Evolutionary conservation across 495 filamentous ascomycete species (phyloP), one percentile per base, ranked within the genome.

Genomic region (Apodospora peruviana): DNA sequence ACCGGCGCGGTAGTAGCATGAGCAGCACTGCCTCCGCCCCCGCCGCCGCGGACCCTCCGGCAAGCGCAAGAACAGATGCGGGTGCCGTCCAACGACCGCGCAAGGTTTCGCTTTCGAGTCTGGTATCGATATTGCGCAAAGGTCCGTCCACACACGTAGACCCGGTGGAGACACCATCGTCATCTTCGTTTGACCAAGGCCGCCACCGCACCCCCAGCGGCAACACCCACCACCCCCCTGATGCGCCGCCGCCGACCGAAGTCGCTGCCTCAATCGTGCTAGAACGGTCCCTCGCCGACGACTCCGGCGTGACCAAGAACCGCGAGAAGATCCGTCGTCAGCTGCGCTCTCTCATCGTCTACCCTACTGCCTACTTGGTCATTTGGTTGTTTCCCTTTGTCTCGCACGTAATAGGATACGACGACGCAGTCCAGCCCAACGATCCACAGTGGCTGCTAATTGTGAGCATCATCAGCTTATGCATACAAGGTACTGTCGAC

Each of bases 341-440:
- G 53, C 69, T 89, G 10, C 75, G 82, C 38, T 71, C 83, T 23
- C 65, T 89, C 2, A 86, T 89, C 58, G 78, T 84, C 40, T 89
- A 90, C 62, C 86, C 86, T 5, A 56, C 81, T 12, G 70, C 83
- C 42, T 89, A 89, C 68, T 71, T 83, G n/a, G 55, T 81, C 21
- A 77, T 86, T 65, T 90, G 86, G 86, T 60, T 85, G 29, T 63
- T 82, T n/a, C 85, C 86, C 11, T 86, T 89, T 58, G 64, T 83
- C 12, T 70, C 68, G 20, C 80, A 88, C 61, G 70, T 76, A 44
- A 55, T 82, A 32, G 71, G 75, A 34, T 87, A 83, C 65, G 70
- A 75, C 43, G 74, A 84, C 55, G 55, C 68, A 14, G 51, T 59
- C 18, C 51, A 7, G 5, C 40, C 44, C 18, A 54, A 79, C 48